Conservation (phyloP, 176 grass and related monocot genomes). For the Ampelocalamus luodianensis region DNA sequence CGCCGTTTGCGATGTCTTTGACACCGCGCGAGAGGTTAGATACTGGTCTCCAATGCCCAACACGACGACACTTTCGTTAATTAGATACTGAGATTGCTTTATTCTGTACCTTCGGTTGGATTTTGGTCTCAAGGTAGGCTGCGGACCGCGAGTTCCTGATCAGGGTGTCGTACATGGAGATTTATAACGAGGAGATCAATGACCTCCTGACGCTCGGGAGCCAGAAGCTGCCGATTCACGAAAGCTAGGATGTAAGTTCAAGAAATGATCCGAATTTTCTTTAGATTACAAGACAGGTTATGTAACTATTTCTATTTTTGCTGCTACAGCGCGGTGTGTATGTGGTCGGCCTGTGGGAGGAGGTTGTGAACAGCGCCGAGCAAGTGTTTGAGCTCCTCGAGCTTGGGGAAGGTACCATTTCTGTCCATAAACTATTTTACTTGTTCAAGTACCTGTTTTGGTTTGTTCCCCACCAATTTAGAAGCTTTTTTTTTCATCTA, state of each 20-base stretch:
- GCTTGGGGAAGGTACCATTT: conserved; percentile 72
- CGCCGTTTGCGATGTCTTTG: conserved; percentile 76
- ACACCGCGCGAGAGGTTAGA: conserved; percentile 60
- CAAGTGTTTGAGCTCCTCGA: conserved; percentile 85
- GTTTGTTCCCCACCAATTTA: background rate
- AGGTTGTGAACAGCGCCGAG: conserved; percentile 78
- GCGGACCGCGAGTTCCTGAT: conserved; percentile 78
- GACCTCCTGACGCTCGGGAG: conserved; percentile 65
- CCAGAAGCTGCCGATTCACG: conserved; percentile 77
- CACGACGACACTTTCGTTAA: background rate
- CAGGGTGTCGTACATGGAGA: conserved; percentile 97
- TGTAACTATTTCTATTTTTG: conserved; percentile 23
- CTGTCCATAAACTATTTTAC: background rate
- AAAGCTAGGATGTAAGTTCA: conserved; percentile 74
- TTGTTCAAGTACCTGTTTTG: background rate
- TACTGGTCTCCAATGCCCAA: too few relatives aligned
- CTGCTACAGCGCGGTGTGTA: conserved; percentile 60
- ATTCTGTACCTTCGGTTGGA: background rate
- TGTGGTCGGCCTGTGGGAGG: conserved; percentile 75
- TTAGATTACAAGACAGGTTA: background rate
- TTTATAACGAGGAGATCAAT: conserved; percentile 98
- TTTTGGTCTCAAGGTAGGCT: conserved; percentile 44
- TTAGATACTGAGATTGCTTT: too few relatives aligned
- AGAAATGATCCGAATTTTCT: background rate
- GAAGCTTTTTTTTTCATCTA: conserved; percentile 49